These are phyloP conservation scores for Penicillium thymicola DNA, from an alignment of 2,329 filamentous ascomycete species.

Conservation along the genomic window DNA sequence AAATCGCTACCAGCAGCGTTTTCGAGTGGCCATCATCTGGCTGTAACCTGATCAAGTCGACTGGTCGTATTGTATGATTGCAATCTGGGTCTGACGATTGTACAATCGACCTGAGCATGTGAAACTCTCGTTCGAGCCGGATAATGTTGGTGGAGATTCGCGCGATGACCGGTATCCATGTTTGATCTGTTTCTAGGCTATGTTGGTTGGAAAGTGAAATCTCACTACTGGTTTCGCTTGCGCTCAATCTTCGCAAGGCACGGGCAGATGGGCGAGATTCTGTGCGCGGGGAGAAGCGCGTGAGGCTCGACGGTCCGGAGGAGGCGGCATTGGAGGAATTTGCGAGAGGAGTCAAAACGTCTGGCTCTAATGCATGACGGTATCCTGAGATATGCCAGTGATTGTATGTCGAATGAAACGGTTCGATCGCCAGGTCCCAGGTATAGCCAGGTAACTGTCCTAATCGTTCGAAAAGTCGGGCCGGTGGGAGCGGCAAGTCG, in stretches of 20 bases:
- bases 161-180: conserved; percentile 67
- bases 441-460: conserved; percentile 70
- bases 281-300: conserved; percentile 43
- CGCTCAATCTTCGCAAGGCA: conserved; percentile 46
- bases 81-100: conserved; percentile 68
- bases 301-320: conserved; percentile 43
- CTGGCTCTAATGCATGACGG: conserved; percentile 53
- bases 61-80: conserved; percentile 72
- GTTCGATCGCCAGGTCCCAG: conserved; percentile 64
- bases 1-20: conserved; percentile 74
- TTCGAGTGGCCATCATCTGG: conserved; percentile 66
- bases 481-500: conserved; percentile 55
- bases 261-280: conserved; percentile 42
- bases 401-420: conserved; percentile 67
- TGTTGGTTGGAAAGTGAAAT: conserved; percentile 36
- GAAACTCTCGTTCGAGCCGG: conserved; percentile 81
- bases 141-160: conserved; percentile 78
- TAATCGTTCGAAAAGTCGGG: conserved; percentile 69
- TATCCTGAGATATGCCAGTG: conserved; percentile 75
- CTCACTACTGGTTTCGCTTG: conserved; percentile 51
- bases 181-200: conserved; percentile 24
- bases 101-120: conserved; percentile 72
- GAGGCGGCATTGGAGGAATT: conserved; percentile 29
- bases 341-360: conserved; percentile 48
- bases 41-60: conserved; percentile 73